Evolutionary conservation across 176 grass and related monocot species (phyloP), one percentile per base, ranked within the genome.

Genomic region (Areca catechu): DNA sequence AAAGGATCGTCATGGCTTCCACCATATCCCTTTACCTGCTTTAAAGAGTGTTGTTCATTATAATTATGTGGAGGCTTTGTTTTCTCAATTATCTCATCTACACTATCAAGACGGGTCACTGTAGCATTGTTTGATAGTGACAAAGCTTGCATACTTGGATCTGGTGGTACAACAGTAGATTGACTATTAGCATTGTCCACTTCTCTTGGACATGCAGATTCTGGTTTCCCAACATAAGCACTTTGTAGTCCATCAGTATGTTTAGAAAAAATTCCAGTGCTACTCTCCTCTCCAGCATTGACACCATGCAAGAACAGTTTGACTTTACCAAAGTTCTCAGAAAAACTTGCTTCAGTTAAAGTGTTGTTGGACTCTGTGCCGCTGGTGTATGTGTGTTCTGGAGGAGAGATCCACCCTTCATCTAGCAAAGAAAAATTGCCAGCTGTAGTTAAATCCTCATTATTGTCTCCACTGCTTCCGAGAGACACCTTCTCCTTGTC

Each of bases 391-490:
- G 86, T 81, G 53, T 78, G 57, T 68, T 82, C 77, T 60, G 86
- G 92, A 77, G 92, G 86, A 69, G 92, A 96, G 62, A 96, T 82
- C 92, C 92, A 90, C 54, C 58, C 77, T 67, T 80, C 86, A 86
- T 95, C 86, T 71, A 83, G 91, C 24, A 73, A 49, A 80, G 75
- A 72, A 51, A 72, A 23, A 18, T 74, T 65, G 19, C 43, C 18
- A 69, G 58, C 76, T 56, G 60, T 53, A 49, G 58, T 48, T 43
- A 77, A 73, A 71, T 84, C 72, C 62, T 81, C 65, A 68, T 65
- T 61, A 43, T 47, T 60, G 53, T 50, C 68, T 71, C 77, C 83
- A 67, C 49, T 71, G 29, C 76, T 79, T 47, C 34, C 83, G 27
- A 48, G 64, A 57, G 79, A 74, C 43, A 34, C 62, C 71, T 76